Evolutionary conservation across 306 rosid genomes (phyloP).

Genomic region (Vicia sativa): DNA sequence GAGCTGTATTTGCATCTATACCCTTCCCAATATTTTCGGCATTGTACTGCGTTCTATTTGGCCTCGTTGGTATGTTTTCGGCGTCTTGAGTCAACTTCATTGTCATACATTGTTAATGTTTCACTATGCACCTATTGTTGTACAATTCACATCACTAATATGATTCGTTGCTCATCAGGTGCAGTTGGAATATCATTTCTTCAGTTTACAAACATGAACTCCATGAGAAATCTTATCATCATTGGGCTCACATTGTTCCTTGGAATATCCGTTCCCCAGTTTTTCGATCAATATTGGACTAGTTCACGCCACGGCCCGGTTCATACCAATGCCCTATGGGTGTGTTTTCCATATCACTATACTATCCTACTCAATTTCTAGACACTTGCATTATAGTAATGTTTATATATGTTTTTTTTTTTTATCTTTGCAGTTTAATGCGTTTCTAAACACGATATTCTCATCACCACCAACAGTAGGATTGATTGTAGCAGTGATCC

Average conservation of each 20-base stretch:
- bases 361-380: not conserved
- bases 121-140: not conserved
- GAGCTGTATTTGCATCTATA: constrained; percentile 98
- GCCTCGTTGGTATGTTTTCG: constrained; percentile 77
- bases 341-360: constrained; percentile 39
- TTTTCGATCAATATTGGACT: constrained; percentile 72
- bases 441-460: constrained; percentile 84
- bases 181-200: constrained; percentile 94
- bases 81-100: constrained; percentile 15
- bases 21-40: constrained; percentile 91
- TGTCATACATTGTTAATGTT: not conserved
- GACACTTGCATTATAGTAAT: not conserved
- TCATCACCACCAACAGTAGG: constrained; percentile 83
- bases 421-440: constrained; percentile 75
- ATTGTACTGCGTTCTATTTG: constrained; percentile 79
- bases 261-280: constrained; percentile 87
- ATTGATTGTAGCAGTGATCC: constrained; percentile 83
- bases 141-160: constrained; percentile 4
- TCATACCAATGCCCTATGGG: constrained; percentile 89
- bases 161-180: constrained; percentile 54
- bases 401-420: not conserved
- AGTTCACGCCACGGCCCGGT: constrained; percentile 69
- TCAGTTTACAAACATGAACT: constrained; percentile 95
- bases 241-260: constrained; percentile 85
- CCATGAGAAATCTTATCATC: constrained; percentile 94